Conservation (phyloP, 2,329 filamentous ascomycete genomes). For the Ceratocystis colombiana region DNA sequence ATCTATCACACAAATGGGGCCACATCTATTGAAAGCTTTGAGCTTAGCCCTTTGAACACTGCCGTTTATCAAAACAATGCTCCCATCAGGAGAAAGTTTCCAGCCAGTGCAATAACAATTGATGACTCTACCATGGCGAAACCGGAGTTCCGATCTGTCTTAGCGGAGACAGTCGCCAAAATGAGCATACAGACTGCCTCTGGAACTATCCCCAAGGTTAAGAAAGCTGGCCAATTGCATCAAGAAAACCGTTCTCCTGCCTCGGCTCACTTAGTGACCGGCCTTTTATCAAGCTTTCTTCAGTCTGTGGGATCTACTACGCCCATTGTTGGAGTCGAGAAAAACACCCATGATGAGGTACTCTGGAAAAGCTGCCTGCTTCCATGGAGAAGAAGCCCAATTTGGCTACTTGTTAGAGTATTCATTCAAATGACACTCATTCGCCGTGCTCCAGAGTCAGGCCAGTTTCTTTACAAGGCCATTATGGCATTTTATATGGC, state of each 20-base stretch:
- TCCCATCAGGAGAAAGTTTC: constrained; percentile 31
- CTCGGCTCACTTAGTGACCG: constrained; percentile 43
- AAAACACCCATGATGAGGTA: constrained; percentile 47
- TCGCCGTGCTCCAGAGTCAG: background rate
- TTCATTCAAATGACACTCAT: constrained; percentile 35
- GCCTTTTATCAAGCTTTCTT: constrained; percentile 38
- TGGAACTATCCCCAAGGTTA: constrained; percentile 27
- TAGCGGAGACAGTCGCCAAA: constrained; percentile 26
- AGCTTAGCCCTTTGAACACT: constrained; percentile 31
- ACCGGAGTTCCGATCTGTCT: constrained; percentile 23
- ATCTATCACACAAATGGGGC: constrained; percentile 21
- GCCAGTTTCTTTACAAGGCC: constrained; percentile 37
- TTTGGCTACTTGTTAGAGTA: constrained; percentile 48
- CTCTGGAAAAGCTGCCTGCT: constrained; percentile 32
- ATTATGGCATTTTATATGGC: constrained; percentile 42
- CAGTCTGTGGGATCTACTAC: constrained; percentile 32
- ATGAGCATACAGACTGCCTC: constrained; percentile 30
- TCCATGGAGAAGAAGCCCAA: constrained; percentile 44
- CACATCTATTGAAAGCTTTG: constrained; percentile 28
- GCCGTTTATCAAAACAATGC: constrained; percentile 30
- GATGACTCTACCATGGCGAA: constrained; percentile 21
- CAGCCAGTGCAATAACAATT: constrained; percentile 28
- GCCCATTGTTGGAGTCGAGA: constrained; percentile 34
- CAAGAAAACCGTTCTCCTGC: constrained; percentile 41
- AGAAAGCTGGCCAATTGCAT: constrained; percentile 34